Evolutionary conservation across 1,139 yeast genomes (phyloP), one percentile per base, ranked within the genome.

Genomic region (Arxiozyma bovina): DNA sequence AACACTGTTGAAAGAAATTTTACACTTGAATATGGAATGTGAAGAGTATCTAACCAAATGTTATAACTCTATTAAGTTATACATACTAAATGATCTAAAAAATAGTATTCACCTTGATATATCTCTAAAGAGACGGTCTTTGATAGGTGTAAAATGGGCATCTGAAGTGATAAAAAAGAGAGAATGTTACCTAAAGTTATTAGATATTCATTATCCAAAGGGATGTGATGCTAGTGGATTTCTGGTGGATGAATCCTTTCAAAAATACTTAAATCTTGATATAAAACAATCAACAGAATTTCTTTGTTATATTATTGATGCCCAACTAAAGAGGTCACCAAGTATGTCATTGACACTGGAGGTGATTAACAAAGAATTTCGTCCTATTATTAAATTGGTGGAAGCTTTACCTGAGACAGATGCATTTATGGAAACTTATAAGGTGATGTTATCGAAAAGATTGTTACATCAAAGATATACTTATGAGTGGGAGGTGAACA

Each of bases 371-470:
- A 21, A 20, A 3, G 49, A 46, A 2, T 17, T 46, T 12, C 5
- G 7, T 22, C 20, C 42, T 46, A 38, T 46, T 18, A 15, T 46
- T 9, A 46, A 46, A 15, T 20, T 46, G 20, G 21, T 34, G 7
- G n/a, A 46, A 7, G 40, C 42, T 8, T 77, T 93, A 45, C 77
- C 81, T 53, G 97, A 93, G 63, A 91, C 89, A 66, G 98, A 93
- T 69, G 75, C 88, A 43, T 93, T 93, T 70, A 96, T 89, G 68
- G 83, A 81, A 41, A 84, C 86, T 60, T 93, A 89, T 70, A 91
- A 91, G 61, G 87, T 85, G 54, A 96, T 89, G 71, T 77, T 93
- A 59, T 97, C 98, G 1, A 89, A 88, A 66, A 74, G 99, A 56
- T 67, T 83, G 42, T 75, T 93, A 54, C 83, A 87, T 55, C 81